phyloP scores from a whole-genome alignment of 768 basidiomycete species.

The Tricholoma flavovirens region DNA sequence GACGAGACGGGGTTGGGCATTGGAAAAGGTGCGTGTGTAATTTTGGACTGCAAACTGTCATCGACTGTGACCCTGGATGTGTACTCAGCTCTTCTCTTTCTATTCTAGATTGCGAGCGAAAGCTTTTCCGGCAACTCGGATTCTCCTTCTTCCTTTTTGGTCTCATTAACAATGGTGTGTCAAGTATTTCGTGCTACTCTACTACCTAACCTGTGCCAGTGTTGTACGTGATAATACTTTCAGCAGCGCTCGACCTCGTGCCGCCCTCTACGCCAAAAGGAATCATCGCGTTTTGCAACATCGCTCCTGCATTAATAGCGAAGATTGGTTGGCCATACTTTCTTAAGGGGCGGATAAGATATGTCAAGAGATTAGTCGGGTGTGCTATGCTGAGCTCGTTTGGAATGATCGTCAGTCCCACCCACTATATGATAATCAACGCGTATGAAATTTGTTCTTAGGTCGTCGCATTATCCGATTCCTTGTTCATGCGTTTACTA shows the following conservation, averaged over 20 bases:
- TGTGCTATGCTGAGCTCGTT: constrained; percentile 71
- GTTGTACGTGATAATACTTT: constrained; percentile 93
- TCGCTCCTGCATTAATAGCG: constrained; percentile 78
- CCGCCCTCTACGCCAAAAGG: constrained; percentile 91
- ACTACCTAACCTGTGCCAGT: constrained; percentile 40
- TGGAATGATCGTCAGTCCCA: constrained; percentile 78
- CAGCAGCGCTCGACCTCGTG: constrained; percentile 91
- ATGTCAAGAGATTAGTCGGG: constrained; percentile 63
- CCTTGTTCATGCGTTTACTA: constrained; percentile 61
- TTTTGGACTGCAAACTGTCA: not conserved
- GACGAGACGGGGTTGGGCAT: constrained; percentile 1
- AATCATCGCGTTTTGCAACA: constrained; percentile 93
- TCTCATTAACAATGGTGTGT: constrained; percentile 81
- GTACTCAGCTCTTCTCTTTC: not conserved
- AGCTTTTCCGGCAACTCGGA: constrained; percentile 34
- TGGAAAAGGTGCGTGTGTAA: not conserved
- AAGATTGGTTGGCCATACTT: constrained; percentile 93
- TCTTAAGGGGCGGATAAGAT: constrained; percentile 80
- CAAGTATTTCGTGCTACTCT: constrained; percentile 1
- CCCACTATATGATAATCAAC: not conserved
- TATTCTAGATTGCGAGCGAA: constrained; percentile 10
- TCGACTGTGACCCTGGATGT: not conserved
- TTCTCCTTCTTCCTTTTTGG: constrained; percentile 88
- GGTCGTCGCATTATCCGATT: constrained; percentile 74
- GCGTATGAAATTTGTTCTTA: constrained; percentile 21